Evolutionary conservation across 306 rosid species (phyloP), one percentile per base, ranked within the genome.

Genomic region (Cucurbita moschata): DNA sequence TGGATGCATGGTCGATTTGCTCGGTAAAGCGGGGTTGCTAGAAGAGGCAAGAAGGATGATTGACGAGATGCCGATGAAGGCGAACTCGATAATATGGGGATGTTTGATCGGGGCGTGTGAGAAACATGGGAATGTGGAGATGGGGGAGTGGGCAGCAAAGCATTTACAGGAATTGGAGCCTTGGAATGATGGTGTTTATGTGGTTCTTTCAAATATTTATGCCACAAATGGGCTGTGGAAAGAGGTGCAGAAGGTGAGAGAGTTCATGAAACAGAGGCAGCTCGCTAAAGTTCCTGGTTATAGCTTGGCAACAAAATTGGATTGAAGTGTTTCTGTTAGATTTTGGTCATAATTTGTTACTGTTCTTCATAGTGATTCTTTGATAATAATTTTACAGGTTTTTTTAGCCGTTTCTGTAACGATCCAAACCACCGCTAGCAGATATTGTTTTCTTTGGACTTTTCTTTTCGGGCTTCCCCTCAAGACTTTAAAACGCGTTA

Each of bases 91-190:
- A 26, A 80, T 90, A 38, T 90, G 87, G 89, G 96, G 96, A 30
- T 83, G 86, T 76, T 81, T 90, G 86, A 83, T 90, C 89, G 96
- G 96, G 79, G 91, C 85, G 0, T 86, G 96, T 80, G 96, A 88
- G 82, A 90, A 88, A 80, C 65, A 88, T 79, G 93, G 87, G 83
- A 84, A 88, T 78, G 93, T 83, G 77, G 76, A 82, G 72, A 82
- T 86, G 86, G 96, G 89, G 19, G 96, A 90, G 77, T 86, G 89
- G 96, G 93, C 85, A 59, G 91, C 93, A 54, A 72, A 85, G 78
- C 88, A 88, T 83, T 81, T 90, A 78, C 87, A 74, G 77, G 88
- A 75, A 81, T 73, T 90, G 83, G 96, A 90, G 77, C 93, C 91
- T 21, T 85, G 87, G 91, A 88, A 54, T 77, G 96, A 86, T 76